A percentile compares a stretch with the other conserved stretches of the same genome.
Evolutionary conservation across 2,329 filamentous ascomycete genomes (phyloP).

Genomic region (Scytalidium lignicola): DNA sequence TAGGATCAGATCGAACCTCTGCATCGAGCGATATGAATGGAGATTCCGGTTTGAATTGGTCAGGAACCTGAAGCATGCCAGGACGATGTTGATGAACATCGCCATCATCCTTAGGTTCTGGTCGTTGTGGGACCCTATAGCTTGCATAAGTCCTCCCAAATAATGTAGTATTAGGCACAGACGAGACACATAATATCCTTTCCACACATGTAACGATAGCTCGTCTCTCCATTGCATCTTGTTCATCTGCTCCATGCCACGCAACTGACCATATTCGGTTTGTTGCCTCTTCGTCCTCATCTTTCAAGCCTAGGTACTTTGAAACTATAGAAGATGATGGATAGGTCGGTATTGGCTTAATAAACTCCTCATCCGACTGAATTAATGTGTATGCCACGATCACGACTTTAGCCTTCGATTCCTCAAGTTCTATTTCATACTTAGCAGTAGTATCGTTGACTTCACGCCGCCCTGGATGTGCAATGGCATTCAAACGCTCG

Average conservation of each 20-base stretch:
- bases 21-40: too few relatives aligned
- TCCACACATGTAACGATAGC: conserved; percentile 14
- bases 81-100: too few relatives aligned
- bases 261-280: conserved; percentile 13
- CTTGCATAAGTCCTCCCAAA: too few relatives aligned
- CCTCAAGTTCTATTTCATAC: conserved; percentile 7
- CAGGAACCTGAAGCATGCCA: too few relatives aligned
- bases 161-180: conserved; percentile 4
- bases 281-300: conserved; percentile 9
- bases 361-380: background rate
- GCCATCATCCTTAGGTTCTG: too few relatives aligned
- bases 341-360: background rate
- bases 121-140: too few relatives aligned
- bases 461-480: conserved; percentile 1
- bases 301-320: conserved; percentile 10
- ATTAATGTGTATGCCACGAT: conserved; percentile 11
- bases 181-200: conserved; percentile 14
- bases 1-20: too few relatives aligned
- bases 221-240: conserved; percentile 8
- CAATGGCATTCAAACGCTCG: conserved; percentile 1
- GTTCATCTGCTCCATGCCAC: conserved; percentile 12
- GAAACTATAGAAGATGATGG: too few relatives aligned
- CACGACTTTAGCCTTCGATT: conserved; percentile 9
- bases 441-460: conserved; percentile 6
- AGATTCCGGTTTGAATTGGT: too few relatives aligned